Evolutionary conservation across 768 basidiomycete species (phyloP).

Genomic region (Mycena maculata): DNA sequence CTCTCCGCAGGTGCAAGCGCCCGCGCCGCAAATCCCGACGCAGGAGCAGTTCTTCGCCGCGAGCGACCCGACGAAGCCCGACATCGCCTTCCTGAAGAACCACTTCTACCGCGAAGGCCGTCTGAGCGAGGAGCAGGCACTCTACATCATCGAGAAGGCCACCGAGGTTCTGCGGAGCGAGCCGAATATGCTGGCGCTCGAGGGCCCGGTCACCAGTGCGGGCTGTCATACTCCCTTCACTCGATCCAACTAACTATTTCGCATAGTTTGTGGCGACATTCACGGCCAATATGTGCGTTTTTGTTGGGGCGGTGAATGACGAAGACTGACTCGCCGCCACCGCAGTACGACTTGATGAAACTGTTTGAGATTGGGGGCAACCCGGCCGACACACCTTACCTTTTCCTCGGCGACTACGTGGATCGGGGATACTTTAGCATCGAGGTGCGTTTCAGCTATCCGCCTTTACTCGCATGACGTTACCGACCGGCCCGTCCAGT

Average conservation of each 20-base stretch:
- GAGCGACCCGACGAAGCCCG: conserved; percentile 89
- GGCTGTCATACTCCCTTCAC: conserved; percentile 25
- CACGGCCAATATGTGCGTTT: conserved; percentile 96
- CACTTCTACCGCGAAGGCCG: conserved; percentile 98
- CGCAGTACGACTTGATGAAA: conserved; percentile 93
- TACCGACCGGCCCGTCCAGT: conserved; percentile 63
- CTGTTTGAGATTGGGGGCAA: conserved; percentile 94
- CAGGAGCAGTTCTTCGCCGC: conserved; percentile 89
- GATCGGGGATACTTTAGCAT: conserved; percentile 95
- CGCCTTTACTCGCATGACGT: conserved; percentile 2
- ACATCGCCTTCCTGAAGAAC: conserved; percentile 97
- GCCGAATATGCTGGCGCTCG: conserved; percentile 91
- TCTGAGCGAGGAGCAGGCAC: conserved; percentile 92
- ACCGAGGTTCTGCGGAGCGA: conserved; percentile 85
- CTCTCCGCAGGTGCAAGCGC: conserved; percentile 88
- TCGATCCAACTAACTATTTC: neutral
- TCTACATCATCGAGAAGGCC: conserved; percentile 91
- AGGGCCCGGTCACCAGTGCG: conserved; percentile 97
- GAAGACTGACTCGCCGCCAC: conserved; percentile 8
- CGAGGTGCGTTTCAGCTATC: conserved; percentile 66
- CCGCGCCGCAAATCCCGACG: conserved; percentile 92
- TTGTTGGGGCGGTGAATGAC: neutral
- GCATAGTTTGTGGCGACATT: conserved; percentile 93
- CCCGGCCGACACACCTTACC: conserved; percentile 92
- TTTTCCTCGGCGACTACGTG: conserved; percentile 94